Conservation (phyloP, 768 basidiomycete genomes). For the Rhodotorula paludigena region DNA sequence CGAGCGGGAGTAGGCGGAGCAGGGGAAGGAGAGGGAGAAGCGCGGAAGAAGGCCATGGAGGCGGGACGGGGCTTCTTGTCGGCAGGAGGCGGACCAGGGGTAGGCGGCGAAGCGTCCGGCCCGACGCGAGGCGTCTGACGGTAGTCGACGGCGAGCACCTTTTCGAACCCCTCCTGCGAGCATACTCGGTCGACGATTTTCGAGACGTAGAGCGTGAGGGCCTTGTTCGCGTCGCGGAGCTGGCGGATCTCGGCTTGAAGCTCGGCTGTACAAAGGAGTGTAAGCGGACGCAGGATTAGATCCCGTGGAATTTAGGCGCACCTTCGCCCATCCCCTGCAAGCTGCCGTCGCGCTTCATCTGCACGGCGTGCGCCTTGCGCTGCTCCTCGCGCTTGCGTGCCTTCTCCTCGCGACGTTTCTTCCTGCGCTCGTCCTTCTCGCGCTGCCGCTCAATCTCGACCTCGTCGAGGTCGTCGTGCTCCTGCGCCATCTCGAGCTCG, state of each 20-base stretch:
- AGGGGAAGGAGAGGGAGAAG: neutral
- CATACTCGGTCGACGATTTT: constrained; percentile 99
- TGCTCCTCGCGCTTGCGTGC: constrained; percentile 1
- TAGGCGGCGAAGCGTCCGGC: neutral
- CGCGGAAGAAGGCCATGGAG: constrained; percentile 22
- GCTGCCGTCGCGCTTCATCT: constrained; percentile 23
- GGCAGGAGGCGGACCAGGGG: neutral
- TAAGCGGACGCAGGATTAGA: neutral
- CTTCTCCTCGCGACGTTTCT: constrained; percentile 12
- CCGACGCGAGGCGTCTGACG: constrained; percentile 29
- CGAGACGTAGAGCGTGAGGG: constrained; percentile 86
- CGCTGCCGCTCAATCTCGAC: constrained; percentile 1
- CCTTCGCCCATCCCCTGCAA: constrained; percentile 8
- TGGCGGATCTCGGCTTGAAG: constrained; percentile 33
- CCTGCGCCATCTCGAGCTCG: constrained; percentile 37
- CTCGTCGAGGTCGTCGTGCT: constrained; percentile 19
- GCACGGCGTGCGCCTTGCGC: constrained; percentile 10
- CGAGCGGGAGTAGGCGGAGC: neutral
- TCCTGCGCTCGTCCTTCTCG: constrained; percentile 15
- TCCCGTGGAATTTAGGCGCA: neutral
- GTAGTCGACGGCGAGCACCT: constrained; percentile 79
- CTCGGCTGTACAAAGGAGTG: neutral
- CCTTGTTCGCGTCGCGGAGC: constrained; percentile 48
- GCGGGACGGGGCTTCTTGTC: constrained; percentile 15
- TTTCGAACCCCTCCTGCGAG: constrained; percentile 91